phyloP scores from a whole-genome alignment of 306 rosid genomes.

The Alnus rubra region DNA sequence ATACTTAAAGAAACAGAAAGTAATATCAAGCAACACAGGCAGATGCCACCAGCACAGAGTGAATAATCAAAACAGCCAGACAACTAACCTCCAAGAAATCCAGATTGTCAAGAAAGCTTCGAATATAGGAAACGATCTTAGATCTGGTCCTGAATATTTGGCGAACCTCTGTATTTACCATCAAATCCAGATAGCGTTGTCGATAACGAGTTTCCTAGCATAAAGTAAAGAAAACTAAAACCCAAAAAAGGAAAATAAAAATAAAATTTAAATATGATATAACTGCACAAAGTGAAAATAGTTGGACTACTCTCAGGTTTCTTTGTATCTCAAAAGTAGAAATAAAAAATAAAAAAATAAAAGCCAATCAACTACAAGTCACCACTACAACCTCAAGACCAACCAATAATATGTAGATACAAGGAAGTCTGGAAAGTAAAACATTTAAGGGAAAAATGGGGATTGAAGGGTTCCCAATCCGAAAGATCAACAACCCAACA shows the following conservation, averaged over 20 bases:
- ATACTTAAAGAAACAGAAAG: slow-evolving; percentile 16
- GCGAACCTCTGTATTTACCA: slow-evolving; percentile 79
- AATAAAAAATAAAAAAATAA: neutral
- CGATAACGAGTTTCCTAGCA: slow-evolving; percentile 91
- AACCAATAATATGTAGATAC: neutral
- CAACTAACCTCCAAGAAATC: slow-evolving; percentile 91
- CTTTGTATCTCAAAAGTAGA: neutral
- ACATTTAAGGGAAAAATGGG: no score
- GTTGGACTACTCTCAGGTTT: neutral
- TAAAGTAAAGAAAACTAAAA: neutral
- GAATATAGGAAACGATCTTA: slow-evolving; percentile 60
- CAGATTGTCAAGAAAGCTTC: slow-evolving; percentile 68
- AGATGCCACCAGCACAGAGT: neutral
- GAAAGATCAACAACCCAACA: neutral
- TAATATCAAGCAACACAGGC: neutral
- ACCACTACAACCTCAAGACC: neutral
- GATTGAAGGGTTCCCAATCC: neutral
- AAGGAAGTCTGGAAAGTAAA: neutral
- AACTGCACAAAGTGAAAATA: neutral
- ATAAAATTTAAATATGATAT: neutral
- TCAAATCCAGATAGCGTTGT: slow-evolving; percentile 84
- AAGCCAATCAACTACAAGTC: neutral
- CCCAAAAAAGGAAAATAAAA: neutral
- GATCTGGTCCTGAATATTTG: slow-evolving; percentile 81
- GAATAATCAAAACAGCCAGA: neutral